Percentiles rank a stretch among this genome's conserved stretches.
Conservation (phyloP, 1,139 yeast genomes). For the Suhomyces wounanorum region DNA sequence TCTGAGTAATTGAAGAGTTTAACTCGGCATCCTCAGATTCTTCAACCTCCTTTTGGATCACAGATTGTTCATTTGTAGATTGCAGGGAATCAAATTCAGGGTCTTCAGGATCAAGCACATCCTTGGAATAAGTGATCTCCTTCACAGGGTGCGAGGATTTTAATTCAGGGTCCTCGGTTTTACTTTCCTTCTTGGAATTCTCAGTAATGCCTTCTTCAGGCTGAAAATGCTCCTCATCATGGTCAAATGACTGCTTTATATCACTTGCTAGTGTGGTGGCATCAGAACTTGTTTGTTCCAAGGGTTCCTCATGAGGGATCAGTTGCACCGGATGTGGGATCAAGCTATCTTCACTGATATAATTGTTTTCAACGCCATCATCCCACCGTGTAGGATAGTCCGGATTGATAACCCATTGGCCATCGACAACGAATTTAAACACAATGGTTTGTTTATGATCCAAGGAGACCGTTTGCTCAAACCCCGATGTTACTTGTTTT, state of each 20-base stretch:
- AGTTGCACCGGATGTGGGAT: neutral
- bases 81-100: too few relatives aligned
- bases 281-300: neutral
- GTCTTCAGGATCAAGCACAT: too few relatives aligned
- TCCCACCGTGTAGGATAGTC: slow-evolving; percentile 32
- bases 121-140: too few relatives aligned
- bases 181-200: neutral
- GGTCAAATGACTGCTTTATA: neutral
- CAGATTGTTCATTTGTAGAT: too few relatives aligned
- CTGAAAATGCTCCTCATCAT: neutral
- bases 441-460: slow-evolving; percentile 23
- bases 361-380: slow-evolving; percentile 43
- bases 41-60: too few relatives aligned
- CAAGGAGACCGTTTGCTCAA: slow-evolving; percentile 19
- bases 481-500: slow-evolving; percentile 19
- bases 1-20: too few relatives aligned
- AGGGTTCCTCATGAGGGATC: neutral
- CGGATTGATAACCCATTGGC: slow-evolving; percentile 35
- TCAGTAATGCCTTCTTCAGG: too few relatives aligned
- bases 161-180: neutral
- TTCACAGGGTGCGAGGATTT: too few relatives aligned
- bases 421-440: slow-evolving; percentile 41
- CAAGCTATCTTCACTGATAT: slow-evolving; percentile 24
- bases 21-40: too few relatives aligned
- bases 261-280: neutral